Evolutionary conservation across 2,329 filamentous ascomycete species (phyloP).

Genomic region (Pseudogymnoascus sp.): DNA sequence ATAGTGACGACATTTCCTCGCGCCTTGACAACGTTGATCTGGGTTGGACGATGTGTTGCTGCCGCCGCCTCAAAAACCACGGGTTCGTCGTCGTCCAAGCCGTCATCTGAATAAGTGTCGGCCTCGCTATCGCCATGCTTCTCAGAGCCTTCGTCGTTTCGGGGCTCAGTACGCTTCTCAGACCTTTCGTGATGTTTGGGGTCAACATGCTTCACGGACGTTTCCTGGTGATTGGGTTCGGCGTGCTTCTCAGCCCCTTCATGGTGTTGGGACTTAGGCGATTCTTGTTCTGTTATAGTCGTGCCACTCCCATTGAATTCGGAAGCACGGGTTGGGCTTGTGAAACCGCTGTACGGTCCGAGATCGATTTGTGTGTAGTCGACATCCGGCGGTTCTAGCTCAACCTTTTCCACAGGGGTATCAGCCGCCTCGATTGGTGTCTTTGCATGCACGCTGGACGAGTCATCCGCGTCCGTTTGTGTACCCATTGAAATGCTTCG

Average conservation of each 20-base stretch:
- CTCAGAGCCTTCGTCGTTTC: conserved; percentile 26
- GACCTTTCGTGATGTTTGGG: conserved; percentile 24
- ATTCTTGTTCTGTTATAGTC: not conserved
- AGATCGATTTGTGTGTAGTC: conserved; percentile 55
- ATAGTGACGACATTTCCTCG: conserved; percentile 80
- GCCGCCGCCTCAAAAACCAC: conserved; percentile 62
- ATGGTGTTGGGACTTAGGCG: conserved; percentile 26
- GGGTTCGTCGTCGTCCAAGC: conserved; percentile 49
- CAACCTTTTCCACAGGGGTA: conserved; percentile 35
- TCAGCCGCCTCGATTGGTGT: conserved; percentile 25
- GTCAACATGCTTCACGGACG: conserved; percentile 29
- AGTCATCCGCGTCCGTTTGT: conserved; percentile 51
- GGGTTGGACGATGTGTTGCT: conserved; percentile 43
- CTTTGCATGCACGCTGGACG: conserved; percentile 36
- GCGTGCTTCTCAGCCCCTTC: conserved; percentile 28
- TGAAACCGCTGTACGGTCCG: conserved; percentile 32
- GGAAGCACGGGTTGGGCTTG: conserved; percentile 17
- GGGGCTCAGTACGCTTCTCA: conserved; percentile 28
- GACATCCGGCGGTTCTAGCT: conserved; percentile 41
- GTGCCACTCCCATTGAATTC: conserved; percentile 22
- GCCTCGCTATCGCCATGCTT: conserved; percentile 41
- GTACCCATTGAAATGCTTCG: conserved; percentile 61
- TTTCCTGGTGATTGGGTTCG: conserved; percentile 25
- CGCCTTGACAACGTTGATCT: conserved; percentile 34
- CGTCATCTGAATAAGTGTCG: conserved; percentile 43